Evolutionary conservation across 139 green algal genomes (phyloP), one percentile per base, ranked within the genome.

Genomic region (Pseudopediastrum boryanum): DNA sequence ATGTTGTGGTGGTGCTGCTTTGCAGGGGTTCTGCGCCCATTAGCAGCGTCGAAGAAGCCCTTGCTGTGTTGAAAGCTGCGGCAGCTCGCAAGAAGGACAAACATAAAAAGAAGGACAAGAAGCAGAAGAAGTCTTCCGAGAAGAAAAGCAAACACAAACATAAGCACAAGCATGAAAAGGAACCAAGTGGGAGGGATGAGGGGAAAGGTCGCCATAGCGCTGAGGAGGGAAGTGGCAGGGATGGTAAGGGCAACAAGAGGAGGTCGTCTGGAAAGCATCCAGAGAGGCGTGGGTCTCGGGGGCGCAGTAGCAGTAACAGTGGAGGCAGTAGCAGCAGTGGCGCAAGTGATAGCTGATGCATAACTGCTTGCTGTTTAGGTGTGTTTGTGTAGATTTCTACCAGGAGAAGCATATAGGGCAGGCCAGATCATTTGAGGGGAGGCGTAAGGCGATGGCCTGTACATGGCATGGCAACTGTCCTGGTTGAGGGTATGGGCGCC

Each of bases 41-140:
- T 21, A 56, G 38, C 9, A 83, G 51, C 25, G 56, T 87, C 2
- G 78, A 83, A 36, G 66, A 85, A 44, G 83, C 83, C 8, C 33
- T 87, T n/a, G 56, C 66, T 4, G 83, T 87, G 35, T 38, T 87
- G 41, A 54, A 87, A 56, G 54, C 42, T 25, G 51, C 68, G 31
- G 73, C 64, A 5, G 73, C 29, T 31, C 44, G 70, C 75, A 44
- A 46, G 56, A n/a, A 33, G n/a, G 27, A 35, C 29, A 72, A 75
- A 29, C 72, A 76, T 31, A 75, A 77, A 4, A 72, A 72, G 31
- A 69, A 72, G 21, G 25, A 54, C 52, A 51, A 42, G 27, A 52
- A 62, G 13, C 8, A 77, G 2, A 71, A 83, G 29, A 61, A 83
- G 23, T 35, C 76, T 4, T 73, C 70, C 25, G 35, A 72, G 10